A percentile compares a stretch with the other conserved stretches of the same genome.
Conservation (phyloP, 805 yeast species). For the Naumovozyma castellii region DNA sequence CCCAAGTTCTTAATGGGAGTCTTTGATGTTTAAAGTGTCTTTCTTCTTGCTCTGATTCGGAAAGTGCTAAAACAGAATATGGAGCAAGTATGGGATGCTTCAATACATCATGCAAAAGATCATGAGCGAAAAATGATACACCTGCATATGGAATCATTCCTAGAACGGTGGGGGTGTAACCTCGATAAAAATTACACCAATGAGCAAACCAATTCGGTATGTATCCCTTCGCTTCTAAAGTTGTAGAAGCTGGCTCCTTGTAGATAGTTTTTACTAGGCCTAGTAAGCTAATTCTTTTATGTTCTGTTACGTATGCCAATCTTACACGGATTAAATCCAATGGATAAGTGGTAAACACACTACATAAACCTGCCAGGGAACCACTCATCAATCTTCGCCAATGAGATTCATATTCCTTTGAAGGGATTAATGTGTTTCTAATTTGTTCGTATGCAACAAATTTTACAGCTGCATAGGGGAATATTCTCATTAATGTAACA, state of each 20-base stretch:
- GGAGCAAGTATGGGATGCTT: constrained; percentile 48
- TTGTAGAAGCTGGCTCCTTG: constrained; percentile 25
- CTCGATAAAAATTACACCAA: constrained; percentile 73
- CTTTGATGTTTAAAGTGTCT: constrained; percentile 29
- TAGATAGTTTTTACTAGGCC: constrained; percentile 25
- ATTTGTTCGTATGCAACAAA: constrained; percentile 95
- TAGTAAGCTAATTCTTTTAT: constrained; percentile 22
- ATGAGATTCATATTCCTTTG: constrained; percentile 66
- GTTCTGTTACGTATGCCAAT: constrained; percentile 75
- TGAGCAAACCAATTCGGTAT: constrained; percentile 29
- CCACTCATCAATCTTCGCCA: constrained; percentile 78
- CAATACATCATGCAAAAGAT: constrained; percentile 76
- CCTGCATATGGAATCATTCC: constrained; percentile 99
- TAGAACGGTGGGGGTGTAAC: constrained; percentile 84
- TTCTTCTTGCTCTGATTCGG: constrained; percentile 14
- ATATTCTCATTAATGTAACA: constrained; percentile 80
- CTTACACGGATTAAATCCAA: constrained; percentile 84
- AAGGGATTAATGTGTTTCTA: constrained; percentile 68
- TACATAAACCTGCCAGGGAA: constrained; percentile 76
- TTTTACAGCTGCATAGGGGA: constrained; percentile 95
- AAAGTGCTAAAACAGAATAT: constrained; percentile 37
- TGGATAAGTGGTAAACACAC: constrained; percentile 87
- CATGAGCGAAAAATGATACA: constrained; percentile 91
- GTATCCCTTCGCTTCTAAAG: constrained; percentile 29
- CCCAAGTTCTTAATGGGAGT: constrained; percentile 76